Conservation (phyloP, 2,329 filamentous ascomycete genomes). For the Hymenoscyphus infarciens region DNA sequence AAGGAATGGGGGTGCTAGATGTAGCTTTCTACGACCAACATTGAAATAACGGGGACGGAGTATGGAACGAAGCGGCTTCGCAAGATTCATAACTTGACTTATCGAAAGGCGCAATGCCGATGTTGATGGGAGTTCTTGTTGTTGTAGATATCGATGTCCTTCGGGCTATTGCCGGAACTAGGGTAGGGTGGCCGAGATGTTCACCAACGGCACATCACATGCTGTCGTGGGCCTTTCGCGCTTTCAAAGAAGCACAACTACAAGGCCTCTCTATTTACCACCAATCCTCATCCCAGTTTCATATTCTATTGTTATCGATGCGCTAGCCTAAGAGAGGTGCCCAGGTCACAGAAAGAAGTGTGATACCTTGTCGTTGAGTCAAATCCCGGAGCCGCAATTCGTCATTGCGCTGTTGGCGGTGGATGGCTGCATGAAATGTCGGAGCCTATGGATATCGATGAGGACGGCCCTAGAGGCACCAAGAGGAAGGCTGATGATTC, state of each 20-base stretch:
- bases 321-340: not conserved
- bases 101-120: not conserved
- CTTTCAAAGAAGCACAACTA: not conserved
- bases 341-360: not conserved
- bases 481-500: conserved; percentile 49
- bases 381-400: not conserved
- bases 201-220: conserved; percentile 9
- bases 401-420: not conserved
- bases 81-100: conserved; percentile 2
- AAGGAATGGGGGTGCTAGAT: conserved; percentile 63
- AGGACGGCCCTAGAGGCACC: conserved; percentile 31
- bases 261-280: conserved; percentile 1
- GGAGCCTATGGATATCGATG: conserved; percentile 44
- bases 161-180: not conserved
- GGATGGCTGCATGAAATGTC: conserved; percentile 21
- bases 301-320: not conserved
- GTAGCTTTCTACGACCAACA: conserved; percentile 34
- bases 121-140: not conserved
- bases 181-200: not conserved
- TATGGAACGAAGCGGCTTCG: not conserved
- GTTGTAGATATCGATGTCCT: not conserved
- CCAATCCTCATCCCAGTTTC: not conserved
- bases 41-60: not conserved
- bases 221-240: conserved; percentile 6
- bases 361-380: not conserved